Base-by-base conservation (phyloP, 257 asterid genomes). In the Rehmannia glutinosa region DNA sequence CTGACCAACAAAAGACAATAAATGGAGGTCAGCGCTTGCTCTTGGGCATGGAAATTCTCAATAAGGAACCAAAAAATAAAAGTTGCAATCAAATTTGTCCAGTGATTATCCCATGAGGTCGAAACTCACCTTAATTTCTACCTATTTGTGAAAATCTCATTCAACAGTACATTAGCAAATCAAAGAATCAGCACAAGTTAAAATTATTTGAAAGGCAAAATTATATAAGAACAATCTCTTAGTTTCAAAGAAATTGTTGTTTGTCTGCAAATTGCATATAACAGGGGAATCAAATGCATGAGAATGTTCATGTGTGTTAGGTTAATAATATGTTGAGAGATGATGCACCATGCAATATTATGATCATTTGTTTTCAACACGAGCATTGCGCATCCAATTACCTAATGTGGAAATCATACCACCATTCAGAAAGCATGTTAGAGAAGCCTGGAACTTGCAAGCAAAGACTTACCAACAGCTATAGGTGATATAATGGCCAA, bases 401-500 rank as follows among this genome's bases (percentile, higher is more conserved):
- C 27, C 33, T 20, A 6, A 35, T 50, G 63, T 21, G 2, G 19
- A 58, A 67, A 17, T 49, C 13, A 39, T 38, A 36, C 15, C 4
- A 35, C 16, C 50, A 59, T 25, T n/a, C 39, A 27, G 27, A 51
- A 58, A 35, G 50, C 63, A 51, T 46, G 61, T 43, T 13, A 57
- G 52, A 67, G 56, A 67, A 42, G 38, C 30, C 17, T 35, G 36
- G 25, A 57, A 42, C 45, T 24, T 21, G 71, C 64, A 47, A 47
- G 46, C 9, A 74, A 63, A 55, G 62, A 77, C 82, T 69, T 79
- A 91, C 99, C 99, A 72, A 85, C 90, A 61, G 49, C 87, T 49
- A 92, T 79, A 75, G 99, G 99, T 58, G 99, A 94, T 73, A 82
- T 73, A 75, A 94, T 91, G 75, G 99, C 99, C 77, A 94, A 81